Evolutionary conservation across 2,329 filamentous ascomycete species (phyloP).

Genomic region (Xylaria sp.): DNA sequence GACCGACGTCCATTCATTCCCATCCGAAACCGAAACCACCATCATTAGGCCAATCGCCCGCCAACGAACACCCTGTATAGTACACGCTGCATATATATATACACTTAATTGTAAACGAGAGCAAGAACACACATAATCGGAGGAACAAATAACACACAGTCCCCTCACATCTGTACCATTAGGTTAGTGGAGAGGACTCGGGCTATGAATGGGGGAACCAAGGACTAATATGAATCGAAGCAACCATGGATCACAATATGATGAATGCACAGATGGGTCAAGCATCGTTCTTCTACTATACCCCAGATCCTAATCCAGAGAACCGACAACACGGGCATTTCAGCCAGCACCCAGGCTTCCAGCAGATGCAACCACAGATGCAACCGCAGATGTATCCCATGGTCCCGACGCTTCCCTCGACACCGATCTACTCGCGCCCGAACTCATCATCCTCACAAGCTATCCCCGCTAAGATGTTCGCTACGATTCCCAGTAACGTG

Average conservation of each 20-base stretch:
- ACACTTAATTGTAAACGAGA: slow-evolving; percentile 49
- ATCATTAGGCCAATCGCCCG: slow-evolving; percentile 51
- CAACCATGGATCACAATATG: slow-evolving; percentile 72
- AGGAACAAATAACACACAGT: slow-evolving; percentile 27
- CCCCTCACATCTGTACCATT: slow-evolving; percentile 44
- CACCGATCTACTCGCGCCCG: slow-evolving; percentile 72
- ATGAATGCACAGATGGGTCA: slow-evolving; percentile 71
- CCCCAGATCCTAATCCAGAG: slow-evolving; percentile 77
- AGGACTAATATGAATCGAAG: slow-evolving; percentile 41
- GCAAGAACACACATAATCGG: slow-evolving; percentile 32
- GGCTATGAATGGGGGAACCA: slow-evolving; percentile 37
- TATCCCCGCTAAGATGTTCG: slow-evolving; percentile 62
- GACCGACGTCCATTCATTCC: slow-evolving; percentile 50
- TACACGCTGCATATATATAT: slow-evolving; percentile 42
- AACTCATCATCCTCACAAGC: slow-evolving; percentile 72
- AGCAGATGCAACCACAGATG: slow-evolving; percentile 62
- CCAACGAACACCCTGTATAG: slow-evolving; percentile 47
- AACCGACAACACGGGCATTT: slow-evolving; percentile 80
- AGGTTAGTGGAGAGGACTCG: slow-evolving; percentile 43
- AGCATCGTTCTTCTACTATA: slow-evolving; percentile 88
- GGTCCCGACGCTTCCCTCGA: slow-evolving; percentile 68
- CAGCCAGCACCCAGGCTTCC: slow-evolving; percentile 69
- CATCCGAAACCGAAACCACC: slow-evolving; percentile 49
- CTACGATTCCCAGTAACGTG: slow-evolving; percentile 69
- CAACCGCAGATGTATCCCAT: slow-evolving; percentile 64